Evolutionary conservation across 768 basidiomycete species (phyloP).

Genomic region (Chlorophyllum brunneum): DNA sequence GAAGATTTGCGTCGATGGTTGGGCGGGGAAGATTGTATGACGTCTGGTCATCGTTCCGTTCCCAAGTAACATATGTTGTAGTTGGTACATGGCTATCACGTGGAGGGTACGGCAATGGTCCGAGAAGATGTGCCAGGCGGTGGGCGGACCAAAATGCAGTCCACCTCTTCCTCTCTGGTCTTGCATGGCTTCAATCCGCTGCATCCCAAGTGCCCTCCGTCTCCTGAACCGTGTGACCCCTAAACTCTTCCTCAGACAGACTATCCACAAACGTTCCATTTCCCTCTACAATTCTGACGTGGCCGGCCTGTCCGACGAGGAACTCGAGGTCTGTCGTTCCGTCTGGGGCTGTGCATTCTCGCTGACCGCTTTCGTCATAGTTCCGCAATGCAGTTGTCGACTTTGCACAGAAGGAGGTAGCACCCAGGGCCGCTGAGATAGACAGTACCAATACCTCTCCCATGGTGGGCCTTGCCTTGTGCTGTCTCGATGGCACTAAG

Average conservation of each 20-base stretch:
- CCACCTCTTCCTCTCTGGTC: not conserved
- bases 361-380: slow-evolving; percentile 34
- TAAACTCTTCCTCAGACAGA: not conserved
- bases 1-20: slow-evolving; percentile 32
- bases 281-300: slow-evolving; percentile 71
- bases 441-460: slow-evolving; percentile 86
- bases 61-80: too few relatives aligned
- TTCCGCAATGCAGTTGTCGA: slow-evolving; percentile 76
- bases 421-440: slow-evolving; percentile 81
- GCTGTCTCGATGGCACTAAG: slow-evolving; percentile 7
- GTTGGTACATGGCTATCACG: slow-evolving; percentile 4
- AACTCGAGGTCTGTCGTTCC: slow-evolving; percentile 57
- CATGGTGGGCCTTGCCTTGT: slow-evolving; percentile 36
- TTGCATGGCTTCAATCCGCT: slow-evolving; percentile 10
- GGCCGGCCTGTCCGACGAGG: slow-evolving; percentile 76
- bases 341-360: not conserved
- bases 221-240: slow-evolving; percentile 5
- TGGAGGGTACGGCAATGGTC: slow-evolving; percentile 10
- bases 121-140: not conserved
- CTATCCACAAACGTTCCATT: slow-evolving; percentile 27
- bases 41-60: too few relatives aligned
- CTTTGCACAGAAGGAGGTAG: slow-evolving; percentile 81
- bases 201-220: not conserved
- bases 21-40: slow-evolving; percentile 13
- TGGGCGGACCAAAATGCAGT: too few relatives aligned